A percentile compares a stretch with the other conserved stretches of the same genome.
phyloP scores from a whole-genome alignment of 331 rosid genomes.

The Phaseolus coccineus region DNA sequence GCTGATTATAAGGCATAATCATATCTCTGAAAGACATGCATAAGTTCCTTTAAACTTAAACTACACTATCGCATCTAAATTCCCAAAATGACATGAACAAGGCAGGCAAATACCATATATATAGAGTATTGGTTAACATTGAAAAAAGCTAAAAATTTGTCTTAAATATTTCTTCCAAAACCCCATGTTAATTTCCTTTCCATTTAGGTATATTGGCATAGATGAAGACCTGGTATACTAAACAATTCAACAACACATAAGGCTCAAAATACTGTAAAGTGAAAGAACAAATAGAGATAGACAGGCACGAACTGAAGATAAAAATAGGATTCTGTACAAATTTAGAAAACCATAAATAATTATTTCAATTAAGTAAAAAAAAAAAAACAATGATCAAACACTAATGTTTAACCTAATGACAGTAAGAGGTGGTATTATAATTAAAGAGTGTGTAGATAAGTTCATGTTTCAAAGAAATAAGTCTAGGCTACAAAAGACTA shows the following conservation, averaged over 20 bases:
- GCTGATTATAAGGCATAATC: background rate
- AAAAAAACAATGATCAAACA: background rate
- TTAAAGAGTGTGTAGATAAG: background rate
- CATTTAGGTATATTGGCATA: background rate
- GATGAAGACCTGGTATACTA: background rate
- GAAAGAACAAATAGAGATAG: background rate
- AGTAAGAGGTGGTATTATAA: background rate
- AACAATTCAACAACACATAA: background rate
- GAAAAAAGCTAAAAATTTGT: background rate
- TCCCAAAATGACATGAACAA: slow-evolving; percentile 6
- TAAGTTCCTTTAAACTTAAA: background rate
- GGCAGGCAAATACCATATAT: background rate
- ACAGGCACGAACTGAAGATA: background rate
- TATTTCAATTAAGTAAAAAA: background rate
- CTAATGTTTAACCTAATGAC: background rate
- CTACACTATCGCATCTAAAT: background rate
- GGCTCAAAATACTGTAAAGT: background rate
- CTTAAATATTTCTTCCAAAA: background rate
- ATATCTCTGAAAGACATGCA: background rate
- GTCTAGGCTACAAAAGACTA: background rate
- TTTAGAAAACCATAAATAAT: background rate
- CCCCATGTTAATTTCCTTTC: background rate
- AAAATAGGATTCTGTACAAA: background rate
- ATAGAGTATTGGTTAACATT: background rate
- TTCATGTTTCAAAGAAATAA: slow-evolving; percentile 2